Conservation (phyloP, 345 rosid genomes). For the Pugionium dolabratum region DNA sequence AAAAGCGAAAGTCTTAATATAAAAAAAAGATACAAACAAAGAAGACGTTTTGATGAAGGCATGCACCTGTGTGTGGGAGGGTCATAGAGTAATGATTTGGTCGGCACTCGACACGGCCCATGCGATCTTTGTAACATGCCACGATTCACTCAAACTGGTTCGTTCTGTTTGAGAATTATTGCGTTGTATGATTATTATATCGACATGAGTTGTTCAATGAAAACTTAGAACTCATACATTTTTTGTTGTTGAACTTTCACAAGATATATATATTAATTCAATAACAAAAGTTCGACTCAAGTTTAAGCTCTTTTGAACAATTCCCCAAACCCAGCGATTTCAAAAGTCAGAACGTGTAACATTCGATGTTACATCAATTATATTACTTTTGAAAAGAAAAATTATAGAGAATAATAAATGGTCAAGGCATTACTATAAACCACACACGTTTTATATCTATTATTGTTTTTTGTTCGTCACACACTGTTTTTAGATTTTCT, state of each 20-base stretch:
- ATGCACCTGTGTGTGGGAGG: conserved; percentile 18
- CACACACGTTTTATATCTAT: conserved; percentile 19
- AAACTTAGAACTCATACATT: too few species aligned
- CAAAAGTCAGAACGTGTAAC: conserved; percentile 8
- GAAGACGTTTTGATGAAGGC: conserved; percentile 12
- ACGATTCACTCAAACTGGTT: conserved; percentile 35
- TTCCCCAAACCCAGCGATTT: neutral
- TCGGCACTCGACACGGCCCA: conserved; percentile 25
- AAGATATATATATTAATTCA: too few species aligned
- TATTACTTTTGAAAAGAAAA: conserved; percentile 12
- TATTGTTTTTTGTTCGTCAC: neutral
- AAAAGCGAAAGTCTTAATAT: neutral
- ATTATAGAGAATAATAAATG: conserved; percentile 10
- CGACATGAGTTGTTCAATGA: too few species aligned
- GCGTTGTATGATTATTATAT: too few species aligned
- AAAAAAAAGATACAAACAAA: too few species aligned
- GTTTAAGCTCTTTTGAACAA: neutral
- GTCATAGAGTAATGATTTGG: conserved; percentile 30
- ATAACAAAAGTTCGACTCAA: too few species aligned
- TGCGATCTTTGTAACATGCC: conserved; percentile 41
- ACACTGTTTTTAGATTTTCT: conserved; percentile 18
- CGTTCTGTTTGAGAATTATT: conserved; percentile 11
- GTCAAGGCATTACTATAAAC: conserved; percentile 31
- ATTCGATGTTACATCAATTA: conserved; percentile 1
- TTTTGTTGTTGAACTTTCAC: too few species aligned